Evolutionary conservation across 768 basidiomycete genomes (phyloP).

Genomic region (Hydnum rufescens): DNA sequence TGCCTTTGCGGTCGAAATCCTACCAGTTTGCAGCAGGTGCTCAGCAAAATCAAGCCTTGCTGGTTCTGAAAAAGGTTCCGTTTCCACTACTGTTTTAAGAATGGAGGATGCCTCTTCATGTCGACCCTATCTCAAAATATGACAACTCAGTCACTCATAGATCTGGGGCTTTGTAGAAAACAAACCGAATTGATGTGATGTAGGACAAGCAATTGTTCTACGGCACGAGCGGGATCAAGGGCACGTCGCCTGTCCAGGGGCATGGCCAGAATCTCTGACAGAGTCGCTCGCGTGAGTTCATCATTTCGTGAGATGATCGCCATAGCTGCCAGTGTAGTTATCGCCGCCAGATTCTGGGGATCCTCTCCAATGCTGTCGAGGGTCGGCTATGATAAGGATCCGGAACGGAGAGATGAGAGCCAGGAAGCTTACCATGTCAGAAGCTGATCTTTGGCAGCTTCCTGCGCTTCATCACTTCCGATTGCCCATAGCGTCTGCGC

Average conservation of each 20-base stretch:
- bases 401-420: not conserved
- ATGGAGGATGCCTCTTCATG: slow-evolving; percentile 28
- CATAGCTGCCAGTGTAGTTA: slow-evolving; percentile 76
- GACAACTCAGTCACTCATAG: not conserved
- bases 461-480: slow-evolving; percentile 52
- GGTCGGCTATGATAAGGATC: slow-evolving; percentile 4
- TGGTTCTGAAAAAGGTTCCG: slow-evolving; percentile 29
- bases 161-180: not conserved
- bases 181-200: slow-evolving; percentile 56
- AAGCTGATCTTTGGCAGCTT: slow-evolving; percentile 56
- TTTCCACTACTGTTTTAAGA: slow-evolving; percentile 35
- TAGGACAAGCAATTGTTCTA: slow-evolving; percentile 49
- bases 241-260: slow-evolving; percentile 41
- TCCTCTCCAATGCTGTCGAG: slow-evolving; percentile 48
- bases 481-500: slow-evolving; percentile 73
- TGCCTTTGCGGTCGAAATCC: slow-evolving; percentile 26
- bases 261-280: slow-evolving; percentile 58
- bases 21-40: slow-evolving; percentile 31
- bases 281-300: slow-evolving; percentile 62
- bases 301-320: slow-evolving; percentile 54
- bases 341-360: slow-evolving; percentile 58
- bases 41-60: slow-evolving; percentile 34
- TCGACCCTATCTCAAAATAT: slow-evolving; percentile 24
- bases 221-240: slow-evolving; percentile 50
- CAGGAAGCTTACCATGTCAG: slow-evolving; percentile 48